Evolutionary conservation across 2,329 filamentous ascomycete genomes (phyloP), one percentile per base, ranked within the genome.

Genomic region (Hymenoscyphus scutula): DNA sequence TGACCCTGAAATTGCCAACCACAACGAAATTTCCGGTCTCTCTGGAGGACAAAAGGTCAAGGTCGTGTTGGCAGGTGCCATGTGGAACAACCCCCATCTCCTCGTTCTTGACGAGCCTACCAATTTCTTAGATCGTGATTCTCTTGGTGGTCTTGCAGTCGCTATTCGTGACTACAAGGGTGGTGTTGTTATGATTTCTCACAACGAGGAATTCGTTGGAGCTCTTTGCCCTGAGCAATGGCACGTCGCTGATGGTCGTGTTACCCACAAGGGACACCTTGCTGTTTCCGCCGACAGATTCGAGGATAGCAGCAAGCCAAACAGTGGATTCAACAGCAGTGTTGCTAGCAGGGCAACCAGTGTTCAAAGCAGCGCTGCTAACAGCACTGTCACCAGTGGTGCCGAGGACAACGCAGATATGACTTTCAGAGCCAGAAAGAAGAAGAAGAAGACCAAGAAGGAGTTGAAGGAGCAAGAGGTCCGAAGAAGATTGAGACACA

Each of bases 81-180:
- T 96, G 92, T 97, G 93, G 93, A 97, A 98, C 81, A 98, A 98
- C 82, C 95, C 95, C 0, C 95, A 99, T 81, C 80, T 99, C 73
- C 86, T 99, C 65, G 95, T 99, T 56, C 89, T 99, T 27, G 95
- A 99, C 84, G 94, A 99, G 80, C 95, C 95, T 63, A 98, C 95
- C 76, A 99, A 99, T 82, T 99, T 97, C 85, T 87, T 99, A 82
- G 95, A 99, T 75, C 92, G 95, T 71, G 95, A 99, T 79, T 97
- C 93, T 17, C 88, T 99, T 19, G 96, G 95, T 74, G 95, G 94
- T 77, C 85, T 99, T 61, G 93, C 95, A n/a, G 92, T 97, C 48
- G 95, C 95, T 69, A 98, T 99, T 73, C 91, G 93, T 70, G 95
- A 98, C 75, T 99, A 96, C 86, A 96, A 92, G 81, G 95, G 95